These are phyloP conservation scores for Pythium sukuiense DNA, from an alignment of 352 stramenopile genomes.

Conservation along the genomic window DNA sequence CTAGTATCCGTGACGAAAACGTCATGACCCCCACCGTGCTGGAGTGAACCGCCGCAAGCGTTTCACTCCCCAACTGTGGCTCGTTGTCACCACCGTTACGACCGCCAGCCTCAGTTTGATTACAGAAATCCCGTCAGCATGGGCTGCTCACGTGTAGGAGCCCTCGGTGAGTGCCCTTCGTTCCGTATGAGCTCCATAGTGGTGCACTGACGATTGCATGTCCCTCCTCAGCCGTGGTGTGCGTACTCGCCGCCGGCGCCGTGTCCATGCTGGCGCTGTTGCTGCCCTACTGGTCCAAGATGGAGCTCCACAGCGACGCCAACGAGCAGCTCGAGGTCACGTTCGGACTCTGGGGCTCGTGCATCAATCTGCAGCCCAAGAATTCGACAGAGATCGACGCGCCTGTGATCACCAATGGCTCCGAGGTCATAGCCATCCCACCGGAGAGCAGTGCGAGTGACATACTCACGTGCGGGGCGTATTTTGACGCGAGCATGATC, in stretches of 20 bases:
- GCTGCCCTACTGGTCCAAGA: slow-evolving; percentile 57
- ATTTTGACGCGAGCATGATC: slow-evolving; percentile 18
- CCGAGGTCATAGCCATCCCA: slow-evolving; percentile 25
- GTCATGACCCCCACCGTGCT: background rate
- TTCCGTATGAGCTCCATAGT: background rate
- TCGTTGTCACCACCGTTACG: slow-evolving; percentile 1
- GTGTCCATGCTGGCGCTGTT: slow-evolving; percentile 42
- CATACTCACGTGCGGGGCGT: slow-evolving; percentile 26
- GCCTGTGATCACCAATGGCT: slow-evolving; percentile 24
- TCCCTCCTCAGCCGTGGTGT: slow-evolving; percentile 32
- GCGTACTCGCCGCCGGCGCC: slow-evolving; percentile 33
- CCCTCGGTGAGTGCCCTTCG: slow-evolving; percentile 31
- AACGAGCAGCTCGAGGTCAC: slow-evolving; percentile 40
- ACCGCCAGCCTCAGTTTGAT: background rate
- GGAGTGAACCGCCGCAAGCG: slow-evolving; percentile 16
- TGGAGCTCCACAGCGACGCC: slow-evolving; percentile 8
- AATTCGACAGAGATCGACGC: slow-evolving; percentile 12
- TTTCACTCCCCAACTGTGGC: background rate
- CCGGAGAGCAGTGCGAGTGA: slow-evolving; percentile 20
- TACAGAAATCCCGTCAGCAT: slow-evolving; percentile 18
- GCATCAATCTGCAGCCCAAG: slow-evolving; percentile 42
- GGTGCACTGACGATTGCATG: background rate
- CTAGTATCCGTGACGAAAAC: too few species aligned
- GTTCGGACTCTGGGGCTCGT: slow-evolving; percentile 58
- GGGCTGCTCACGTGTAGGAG: slow-evolving; percentile 51